These are phyloP conservation scores for Zygosaccharomyces bisporus DNA, from an alignment of 805 yeast species.

Conservation along the genomic window DNA sequence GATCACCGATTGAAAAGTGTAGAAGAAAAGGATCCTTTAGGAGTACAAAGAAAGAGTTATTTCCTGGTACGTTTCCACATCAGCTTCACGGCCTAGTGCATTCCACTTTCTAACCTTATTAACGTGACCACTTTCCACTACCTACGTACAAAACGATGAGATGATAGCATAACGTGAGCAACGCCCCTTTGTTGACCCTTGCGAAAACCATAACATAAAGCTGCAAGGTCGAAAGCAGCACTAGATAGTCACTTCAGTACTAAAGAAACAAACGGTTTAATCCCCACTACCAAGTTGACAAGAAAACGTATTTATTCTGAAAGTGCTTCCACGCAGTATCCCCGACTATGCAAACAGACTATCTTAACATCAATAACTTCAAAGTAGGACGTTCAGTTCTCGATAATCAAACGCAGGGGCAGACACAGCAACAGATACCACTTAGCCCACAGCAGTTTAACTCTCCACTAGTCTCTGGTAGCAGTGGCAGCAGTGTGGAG, in stretches of 20 bases:
- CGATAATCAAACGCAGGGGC: slow-evolving; percentile 9
- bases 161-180: slow-evolving; percentile 2
- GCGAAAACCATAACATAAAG: slow-evolving; percentile 9
- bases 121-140: neutral
- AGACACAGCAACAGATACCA: slow-evolving; percentile 13
- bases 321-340: slow-evolving; percentile 9
- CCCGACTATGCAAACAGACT: slow-evolving; percentile 13
- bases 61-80: no score
- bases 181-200: slow-evolving; percentile 8
- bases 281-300: neutral
- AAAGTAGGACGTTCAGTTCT: slow-evolving; percentile 6
- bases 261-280: no score
- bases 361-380: slow-evolving; percentile 4
- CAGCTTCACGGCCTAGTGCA: no score
- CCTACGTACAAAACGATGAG: neutral
- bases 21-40: no score
- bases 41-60: no score
- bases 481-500: slow-evolving; percentile 17
- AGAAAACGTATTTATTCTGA: neutral
- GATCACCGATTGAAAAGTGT: no score
- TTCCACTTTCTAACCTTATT: neutral
- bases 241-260: neutral
- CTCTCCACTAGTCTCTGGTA: slow-evolving; percentile 16
- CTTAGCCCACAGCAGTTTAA: slow-evolving; percentile 16
- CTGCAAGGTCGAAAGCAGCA: slow-evolving; percentile 1